Conservation (phyloP, 371 early-diverging fungal genomes). For the Gilbertella persicaria region DNA sequence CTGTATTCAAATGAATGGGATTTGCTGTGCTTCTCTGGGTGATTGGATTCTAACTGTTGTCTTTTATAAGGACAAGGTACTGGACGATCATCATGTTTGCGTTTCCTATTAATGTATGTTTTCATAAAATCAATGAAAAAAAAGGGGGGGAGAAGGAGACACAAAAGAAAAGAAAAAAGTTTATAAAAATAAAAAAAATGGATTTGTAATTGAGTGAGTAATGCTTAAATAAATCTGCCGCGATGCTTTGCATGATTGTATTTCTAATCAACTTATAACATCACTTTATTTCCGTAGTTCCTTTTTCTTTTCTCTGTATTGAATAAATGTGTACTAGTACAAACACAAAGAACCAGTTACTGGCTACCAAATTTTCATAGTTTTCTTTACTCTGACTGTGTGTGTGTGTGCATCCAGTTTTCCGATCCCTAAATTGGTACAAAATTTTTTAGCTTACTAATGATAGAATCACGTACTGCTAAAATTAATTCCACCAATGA, state of each 20-base stretch:
- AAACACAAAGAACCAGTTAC: too few relatives aligned
- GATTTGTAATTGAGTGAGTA: slow-evolving; percentile 13
- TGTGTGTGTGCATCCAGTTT: too few relatives aligned
- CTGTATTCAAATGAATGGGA: slow-evolving; percentile 24
- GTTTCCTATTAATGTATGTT: slow-evolving; percentile 5
- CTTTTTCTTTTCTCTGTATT: neutral
- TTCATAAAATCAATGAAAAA: slow-evolving; percentile 8
- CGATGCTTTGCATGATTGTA: slow-evolving; percentile 16
- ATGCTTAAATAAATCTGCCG: slow-evolving; percentile 7
- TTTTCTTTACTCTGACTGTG: too few relatives aligned
- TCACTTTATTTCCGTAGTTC: too few relatives aligned
- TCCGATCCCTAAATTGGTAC: too few relatives aligned
- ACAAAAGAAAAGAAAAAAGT: neutral
- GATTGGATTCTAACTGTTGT: slow-evolving; percentile 16
- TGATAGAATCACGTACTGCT: too few relatives aligned
- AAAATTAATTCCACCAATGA: too few relatives aligned
- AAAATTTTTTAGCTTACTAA: too few relatives aligned
- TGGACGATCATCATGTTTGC: slow-evolving; percentile 3
- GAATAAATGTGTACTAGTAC: too few relatives aligned
- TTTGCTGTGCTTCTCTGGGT: slow-evolving; percentile 15
- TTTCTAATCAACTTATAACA: slow-evolving; percentile 17
- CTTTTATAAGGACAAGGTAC: slow-evolving; percentile 18
- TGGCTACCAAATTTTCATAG: too few relatives aligned
- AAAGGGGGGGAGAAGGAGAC: slow-evolving; percentile 7
- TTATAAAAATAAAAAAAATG: slow-evolving; percentile 2